These are phyloP conservation scores for Shiraia bambusicola DNA, from an alignment of 2,329 filamentous ascomycete genomes.

Conservation along the genomic window DNA sequence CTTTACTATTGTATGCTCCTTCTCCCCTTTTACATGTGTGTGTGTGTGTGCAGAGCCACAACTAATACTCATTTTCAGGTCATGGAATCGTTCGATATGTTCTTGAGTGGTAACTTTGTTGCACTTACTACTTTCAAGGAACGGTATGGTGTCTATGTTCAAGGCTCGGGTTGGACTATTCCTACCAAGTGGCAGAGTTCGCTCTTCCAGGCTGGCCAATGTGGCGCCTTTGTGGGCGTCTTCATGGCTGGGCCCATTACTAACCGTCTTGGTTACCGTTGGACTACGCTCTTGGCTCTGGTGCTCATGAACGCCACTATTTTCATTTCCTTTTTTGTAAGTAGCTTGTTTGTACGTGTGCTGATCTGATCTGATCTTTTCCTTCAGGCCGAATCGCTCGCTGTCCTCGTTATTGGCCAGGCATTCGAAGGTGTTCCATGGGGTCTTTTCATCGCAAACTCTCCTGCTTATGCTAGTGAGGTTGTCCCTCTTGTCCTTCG, in stretches of 20 bases:
- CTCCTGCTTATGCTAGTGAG: constrained; percentile 62
- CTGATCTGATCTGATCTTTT: not conserved
- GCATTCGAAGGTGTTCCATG: constrained; percentile 63
- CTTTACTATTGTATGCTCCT: constrained; percentile 51
- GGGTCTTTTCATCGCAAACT: constrained; percentile 65
- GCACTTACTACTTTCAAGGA: constrained; percentile 52
- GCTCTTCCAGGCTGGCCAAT: constrained; percentile 56
- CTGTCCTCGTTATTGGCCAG: constrained; percentile 55
- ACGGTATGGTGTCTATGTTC: constrained; percentile 50
- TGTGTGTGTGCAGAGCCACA: not conserved
- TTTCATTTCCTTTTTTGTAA: constrained; percentile 59
- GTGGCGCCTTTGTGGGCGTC: constrained; percentile 62
- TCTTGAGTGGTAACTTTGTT: constrained; percentile 61
- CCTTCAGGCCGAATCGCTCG: constrained; percentile 44
- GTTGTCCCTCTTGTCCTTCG: constrained; percentile 61
- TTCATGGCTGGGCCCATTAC: constrained; percentile 62
- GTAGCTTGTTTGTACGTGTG: not conserved
- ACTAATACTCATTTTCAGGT: constrained; percentile 47
- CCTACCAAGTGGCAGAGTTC: constrained; percentile 59
- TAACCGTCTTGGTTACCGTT: constrained; percentile 59
- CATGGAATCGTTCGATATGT: constrained; percentile 65
- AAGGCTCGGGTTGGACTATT: constrained; percentile 44
- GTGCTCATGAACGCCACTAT: constrained; percentile 60
- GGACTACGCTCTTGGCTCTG: constrained; percentile 55
- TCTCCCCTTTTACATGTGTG: not conserved